phyloP scores from a whole-genome alignment of 371 early-diverging fungal genomes.

The Lichtheimia corymbifera region DNA sequence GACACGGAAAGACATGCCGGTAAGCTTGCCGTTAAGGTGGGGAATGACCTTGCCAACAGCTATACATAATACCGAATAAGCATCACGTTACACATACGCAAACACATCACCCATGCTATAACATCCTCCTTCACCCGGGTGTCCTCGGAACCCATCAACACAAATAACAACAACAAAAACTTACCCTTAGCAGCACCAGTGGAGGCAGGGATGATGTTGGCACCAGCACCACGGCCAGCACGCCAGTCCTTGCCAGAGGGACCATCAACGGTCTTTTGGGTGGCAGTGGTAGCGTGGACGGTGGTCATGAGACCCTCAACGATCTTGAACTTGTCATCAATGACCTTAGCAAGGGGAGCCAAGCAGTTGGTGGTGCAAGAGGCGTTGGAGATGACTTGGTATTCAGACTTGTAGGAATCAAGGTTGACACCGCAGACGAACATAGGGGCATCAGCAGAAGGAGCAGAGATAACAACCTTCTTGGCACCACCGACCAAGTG shows the following conservation, averaged over 20 bases:
- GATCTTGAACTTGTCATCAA: conserved; percentile 94
- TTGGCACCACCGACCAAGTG: conserved; percentile 96
- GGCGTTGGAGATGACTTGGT: conserved; percentile 95
- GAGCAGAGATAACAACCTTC: conserved; percentile 98
- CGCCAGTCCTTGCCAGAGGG: conserved; percentile 98
- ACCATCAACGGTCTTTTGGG: conserved; percentile 99
- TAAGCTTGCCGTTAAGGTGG: conserved; percentile 93
- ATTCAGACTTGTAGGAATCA: conserved; percentile 82
- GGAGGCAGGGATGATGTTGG: conserved; percentile 99
- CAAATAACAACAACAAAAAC: conserved; percentile 8
- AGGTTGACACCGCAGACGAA: conserved; percentile 95
- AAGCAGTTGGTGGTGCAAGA: conserved; percentile 99
- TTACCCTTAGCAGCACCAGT: conserved; percentile 97
- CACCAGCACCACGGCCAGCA: conserved; percentile 91
- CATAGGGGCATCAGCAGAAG: conserved; percentile 90
- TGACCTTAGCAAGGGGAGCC: conserved; percentile 97
- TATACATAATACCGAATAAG: not conserved
- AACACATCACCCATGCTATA: not conserved
- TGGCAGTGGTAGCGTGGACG: conserved; percentile 97
- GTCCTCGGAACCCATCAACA: not conserved
- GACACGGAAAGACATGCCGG: conserved; percentile 99
- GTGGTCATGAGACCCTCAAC: conserved; percentile 93
- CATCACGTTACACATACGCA: not conserved
- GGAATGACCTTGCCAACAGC: conserved; percentile 99
- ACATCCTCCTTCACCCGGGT: too few relatives aligned